These are phyloP conservation scores for Tolypocladium endophyticum DNA, from an alignment of 2,329 filamentous ascomycete genomes.

Conservation along the genomic window DNA sequence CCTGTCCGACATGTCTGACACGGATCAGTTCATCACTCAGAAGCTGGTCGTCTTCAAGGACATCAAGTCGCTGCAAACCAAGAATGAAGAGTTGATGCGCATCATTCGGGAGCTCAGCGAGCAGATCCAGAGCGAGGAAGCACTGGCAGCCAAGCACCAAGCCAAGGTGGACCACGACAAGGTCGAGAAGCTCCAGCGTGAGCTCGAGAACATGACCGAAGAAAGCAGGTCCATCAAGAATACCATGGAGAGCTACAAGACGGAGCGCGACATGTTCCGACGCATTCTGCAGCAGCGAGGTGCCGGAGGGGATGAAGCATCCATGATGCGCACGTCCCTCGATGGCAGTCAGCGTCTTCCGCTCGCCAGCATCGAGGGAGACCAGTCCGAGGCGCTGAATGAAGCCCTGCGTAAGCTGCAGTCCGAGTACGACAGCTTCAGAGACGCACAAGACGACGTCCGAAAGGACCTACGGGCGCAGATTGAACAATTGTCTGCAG, in stretches of 20 bases:
- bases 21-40: slow-evolving; percentile 79
- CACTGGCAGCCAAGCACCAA: slow-evolving; percentile 53
- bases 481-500: slow-evolving; percentile 66
- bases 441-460: slow-evolving; percentile 74
- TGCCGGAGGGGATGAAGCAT: slow-evolving; percentile 50
- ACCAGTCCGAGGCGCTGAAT: slow-evolving; percentile 52
- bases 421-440: slow-evolving; percentile 78
- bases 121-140: slow-evolving; percentile 85
- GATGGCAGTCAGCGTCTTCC: slow-evolving; percentile 45
- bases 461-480: slow-evolving; percentile 76
- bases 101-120: slow-evolving; percentile 78
- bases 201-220: slow-evolving; percentile 67
- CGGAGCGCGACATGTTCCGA: slow-evolving; percentile 95
- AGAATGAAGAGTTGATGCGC: slow-evolving; percentile 76
- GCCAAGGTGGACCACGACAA: slow-evolving; percentile 58
- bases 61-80: slow-evolving; percentile 71
- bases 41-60: slow-evolving; percentile 85
- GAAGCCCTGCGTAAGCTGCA: slow-evolving; percentile 81
- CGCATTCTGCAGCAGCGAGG: slow-evolving; percentile 74
- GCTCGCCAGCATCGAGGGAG: slow-evolving; percentile 48
- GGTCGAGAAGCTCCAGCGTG: slow-evolving; percentile 60
- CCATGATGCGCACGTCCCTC: slow-evolving; percentile 61
- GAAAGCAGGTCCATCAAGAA: slow-evolving; percentile 74
- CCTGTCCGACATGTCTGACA: slow-evolving; percentile 67
- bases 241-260: slow-evolving; percentile 85